phyloP scores from a whole-genome alignment of 345 rosid species.

The Crucihimalaya himalaica region DNA sequence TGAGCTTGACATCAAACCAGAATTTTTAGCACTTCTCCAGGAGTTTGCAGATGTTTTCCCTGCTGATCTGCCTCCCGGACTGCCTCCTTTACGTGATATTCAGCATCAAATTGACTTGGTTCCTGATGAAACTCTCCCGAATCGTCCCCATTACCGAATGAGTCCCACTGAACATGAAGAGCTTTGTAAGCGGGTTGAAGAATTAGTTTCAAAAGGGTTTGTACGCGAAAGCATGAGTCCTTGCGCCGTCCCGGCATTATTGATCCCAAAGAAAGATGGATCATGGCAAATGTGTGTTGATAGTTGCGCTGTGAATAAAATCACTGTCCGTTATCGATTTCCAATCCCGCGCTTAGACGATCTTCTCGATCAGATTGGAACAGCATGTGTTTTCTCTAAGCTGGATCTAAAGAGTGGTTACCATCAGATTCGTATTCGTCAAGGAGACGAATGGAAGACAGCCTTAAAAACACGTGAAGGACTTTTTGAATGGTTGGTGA shows the following conservation, averaged over 20 bases:
- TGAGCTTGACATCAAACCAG: too few species aligned
- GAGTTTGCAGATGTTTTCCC: too few species aligned
- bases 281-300: neutral
- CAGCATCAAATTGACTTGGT: too few species aligned
- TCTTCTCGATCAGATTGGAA: neutral
- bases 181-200: accelerated
- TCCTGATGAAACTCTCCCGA: neutral
- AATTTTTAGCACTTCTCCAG: too few species aligned
- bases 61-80: too few species aligned
- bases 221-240: neutral
- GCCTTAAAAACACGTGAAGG: neutral
- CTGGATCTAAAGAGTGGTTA: neutral
- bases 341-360: neutral
- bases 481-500: neutral
- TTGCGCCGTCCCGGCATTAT: accelerated
- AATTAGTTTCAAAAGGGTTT: neutral
- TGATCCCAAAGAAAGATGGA: neutral
- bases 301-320: neutral
- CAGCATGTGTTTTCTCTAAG: neutral
- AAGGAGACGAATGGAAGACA: neutral
- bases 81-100: too few species aligned
- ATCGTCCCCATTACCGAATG: neutral
- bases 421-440: neutral
- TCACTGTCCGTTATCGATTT: neutral
- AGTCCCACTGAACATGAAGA: neutral